These are phyloP conservation scores for Coelastrella sp. DNA, from an alignment of 139 green algal species.

Conservation along the genomic window DNA sequence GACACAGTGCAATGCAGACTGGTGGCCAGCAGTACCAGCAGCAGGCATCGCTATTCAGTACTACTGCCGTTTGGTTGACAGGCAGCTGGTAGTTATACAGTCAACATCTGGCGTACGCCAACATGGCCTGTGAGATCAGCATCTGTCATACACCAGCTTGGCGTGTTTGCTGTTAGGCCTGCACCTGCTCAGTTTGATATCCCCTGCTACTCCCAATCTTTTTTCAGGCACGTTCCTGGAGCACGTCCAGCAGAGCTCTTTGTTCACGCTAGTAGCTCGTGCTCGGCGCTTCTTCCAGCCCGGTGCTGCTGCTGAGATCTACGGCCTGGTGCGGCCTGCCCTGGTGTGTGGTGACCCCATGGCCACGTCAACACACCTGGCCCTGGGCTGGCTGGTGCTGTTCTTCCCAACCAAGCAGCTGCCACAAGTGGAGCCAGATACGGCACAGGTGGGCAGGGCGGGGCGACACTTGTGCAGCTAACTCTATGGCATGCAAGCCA, in stretches of 20 bases:
- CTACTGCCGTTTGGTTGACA: neutral
- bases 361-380: conserved; percentile 43
- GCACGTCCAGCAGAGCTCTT: conserved; percentile 48
- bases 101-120: too few species aligned
- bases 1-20: neutral
- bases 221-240: conserved; percentile 58
- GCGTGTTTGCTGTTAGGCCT: too few species aligned
- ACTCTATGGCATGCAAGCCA: too few species aligned
- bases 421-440: conserved; percentile 4
- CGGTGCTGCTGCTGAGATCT: conserved; percentile 62
- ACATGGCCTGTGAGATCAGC: too few species aligned
- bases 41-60: too few species aligned
- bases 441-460: conserved; percentile 49
- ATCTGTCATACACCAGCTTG: too few species aligned
- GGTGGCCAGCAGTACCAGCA: neutral
- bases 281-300: conserved; percentile 63
- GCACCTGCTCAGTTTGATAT: too few species aligned
- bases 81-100: neutral
- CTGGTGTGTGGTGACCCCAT: conserved; percentile 41
- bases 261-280: conserved; percentile 57
- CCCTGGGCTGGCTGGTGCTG: conserved; percentile 75
- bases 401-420: conserved; percentile 76
- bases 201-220: neutral
- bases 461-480: too few species aligned
- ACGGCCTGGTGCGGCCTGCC: conserved; percentile 44